These are phyloP conservation scores for Ehretia macrophylla DNA, from an alignment of 257 asterid species.

Conservation along the genomic window DNA sequence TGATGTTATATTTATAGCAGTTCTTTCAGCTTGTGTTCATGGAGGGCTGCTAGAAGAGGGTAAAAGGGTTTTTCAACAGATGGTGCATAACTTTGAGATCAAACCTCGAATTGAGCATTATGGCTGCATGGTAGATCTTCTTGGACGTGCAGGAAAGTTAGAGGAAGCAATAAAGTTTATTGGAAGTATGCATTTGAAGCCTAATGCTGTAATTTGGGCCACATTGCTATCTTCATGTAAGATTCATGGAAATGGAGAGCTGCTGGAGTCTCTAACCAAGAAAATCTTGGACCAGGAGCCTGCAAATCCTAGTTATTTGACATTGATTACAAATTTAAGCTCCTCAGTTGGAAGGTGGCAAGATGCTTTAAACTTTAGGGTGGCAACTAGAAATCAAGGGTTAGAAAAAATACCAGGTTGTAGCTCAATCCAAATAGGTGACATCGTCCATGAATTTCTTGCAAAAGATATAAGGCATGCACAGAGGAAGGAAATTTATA, in stretches of 20 bases:
- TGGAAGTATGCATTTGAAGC: constrained; percentile 43
- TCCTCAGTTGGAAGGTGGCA: constrained; percentile 34
- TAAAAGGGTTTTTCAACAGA: constrained; percentile 28
- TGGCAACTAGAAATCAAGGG: constrained; percentile 25
- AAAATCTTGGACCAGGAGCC: constrained; percentile 45
- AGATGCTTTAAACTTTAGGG: constrained; percentile 30
- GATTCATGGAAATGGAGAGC: constrained; percentile 26
- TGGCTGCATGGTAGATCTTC: constrained; percentile 57
- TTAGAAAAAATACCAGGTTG: constrained; percentile 39
- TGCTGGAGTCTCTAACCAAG: constrained; percentile 26
- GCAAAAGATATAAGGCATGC: constrained; percentile 36
- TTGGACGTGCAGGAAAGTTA: constrained; percentile 41
- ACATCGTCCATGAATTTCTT: constrained; percentile 51
- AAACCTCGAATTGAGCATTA: constrained; percentile 49
- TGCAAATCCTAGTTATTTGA: constrained; percentile 34
- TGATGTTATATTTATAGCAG: constrained; percentile 42
- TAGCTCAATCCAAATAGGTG: constrained; percentile 50
- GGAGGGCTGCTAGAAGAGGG: constrained; percentile 49
- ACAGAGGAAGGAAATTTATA: constrained; percentile 31
- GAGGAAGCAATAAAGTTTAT: constrained; percentile 41
- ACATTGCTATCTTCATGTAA: constrained; percentile 48
- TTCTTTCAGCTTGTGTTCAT: constrained; percentile 49
- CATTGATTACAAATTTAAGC: constrained; percentile 37
- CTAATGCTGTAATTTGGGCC: constrained; percentile 50
- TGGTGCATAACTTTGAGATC: constrained; percentile 35